Evolutionary conservation across 2,329 filamentous ascomycete genomes (phyloP), one percentile per base, ranked within the genome.

Genomic region (Trichoderma sp.): DNA sequence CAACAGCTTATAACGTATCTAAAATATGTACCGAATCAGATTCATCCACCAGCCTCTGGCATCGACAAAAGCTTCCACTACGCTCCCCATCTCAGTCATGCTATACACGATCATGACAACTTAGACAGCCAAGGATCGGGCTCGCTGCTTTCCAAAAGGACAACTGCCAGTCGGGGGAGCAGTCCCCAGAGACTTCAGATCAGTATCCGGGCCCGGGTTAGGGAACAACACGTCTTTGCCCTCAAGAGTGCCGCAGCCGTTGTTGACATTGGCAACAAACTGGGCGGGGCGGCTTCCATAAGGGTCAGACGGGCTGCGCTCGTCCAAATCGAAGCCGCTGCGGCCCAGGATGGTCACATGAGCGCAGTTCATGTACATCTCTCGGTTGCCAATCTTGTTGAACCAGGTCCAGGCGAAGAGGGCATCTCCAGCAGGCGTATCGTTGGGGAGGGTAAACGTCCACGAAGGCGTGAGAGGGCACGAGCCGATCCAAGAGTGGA

Each of bases 281-380:
- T 92, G 84, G 51, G 83, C 79, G 0, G 91, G 91, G 1, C 90
- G 87, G 54, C 78, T 76, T 68, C 81, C 81, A 77, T 91, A 88
- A 58, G 82, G 30, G 8, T 66, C 69, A 26, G 30, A 70, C 5
- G 70, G 46, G 51, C 73, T 76, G 79, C 79, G 65, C 75, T 79
- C 79, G 59, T 68, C 71, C 59, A 55, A 74, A 56, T 6, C 71
- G 64, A 54, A 74, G 58, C n/a, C 7, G 5, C 76, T 74, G 54
- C 78, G 77, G 37, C 79, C 78, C 66, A 77, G 79, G 75, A 94
- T 89, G 70, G 86, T 87, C 72, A 94, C 86, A 58, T 86, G 83
- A 7, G 91, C 91, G 76, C 92, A 95, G 80, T 93, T 92, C 90
- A 93, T 92, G 85, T 95, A 95, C 86, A 91, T 91, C 78, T 94